A percentile compares a stretch with the other conserved stretches of the same genome.
These are phyloP conservation scores for Cryptosporidium ryanae DNA, from an alignment of 169 alveolate species.

Conservation along the genomic window DNA sequence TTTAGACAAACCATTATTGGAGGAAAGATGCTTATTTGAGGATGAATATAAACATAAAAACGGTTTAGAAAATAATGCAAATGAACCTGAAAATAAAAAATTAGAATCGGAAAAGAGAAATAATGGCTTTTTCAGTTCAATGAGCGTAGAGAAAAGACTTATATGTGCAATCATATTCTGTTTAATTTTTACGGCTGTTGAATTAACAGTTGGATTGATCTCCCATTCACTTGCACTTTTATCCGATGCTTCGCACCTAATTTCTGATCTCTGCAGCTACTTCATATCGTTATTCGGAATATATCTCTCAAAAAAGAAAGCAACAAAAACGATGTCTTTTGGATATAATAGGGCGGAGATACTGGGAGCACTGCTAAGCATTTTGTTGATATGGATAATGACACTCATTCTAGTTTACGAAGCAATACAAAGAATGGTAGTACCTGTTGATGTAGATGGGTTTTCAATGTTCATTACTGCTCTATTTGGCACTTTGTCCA, in stretches of 20 bases:
- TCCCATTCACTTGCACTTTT: constrained; percentile 90
- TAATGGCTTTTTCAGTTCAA: not conserved
- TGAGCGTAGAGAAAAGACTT: constrained; percentile 49
- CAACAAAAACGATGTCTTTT: constrained; percentile 89
- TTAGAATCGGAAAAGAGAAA: not conserved
- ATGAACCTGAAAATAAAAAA: too few species aligned
- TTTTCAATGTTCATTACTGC: constrained; percentile 94
- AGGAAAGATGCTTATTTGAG: too few species aligned
- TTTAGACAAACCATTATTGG: constrained; percentile 41
- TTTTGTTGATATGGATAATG: constrained; percentile 92
- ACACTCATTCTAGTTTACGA: constrained; percentile 91
- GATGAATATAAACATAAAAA: too few species aligned
- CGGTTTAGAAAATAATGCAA: too few species aligned
- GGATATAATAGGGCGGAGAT: constrained; percentile 96
- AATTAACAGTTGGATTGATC: constrained; percentile 87
- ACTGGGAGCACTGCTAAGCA: constrained; percentile 93
- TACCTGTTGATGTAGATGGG: constrained; percentile 89
- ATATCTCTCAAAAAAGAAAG: constrained; percentile 87
- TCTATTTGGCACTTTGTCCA: constrained; percentile 90
- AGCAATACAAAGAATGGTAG: constrained; percentile 90
- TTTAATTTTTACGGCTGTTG: constrained; percentile 83
- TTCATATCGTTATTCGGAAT: constrained; percentile 89
- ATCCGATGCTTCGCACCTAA: constrained; percentile 96
- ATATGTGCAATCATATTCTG: constrained; percentile 78
- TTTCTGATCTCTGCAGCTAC: constrained; percentile 94